A percentile compares a stretch with the other conserved stretches of the same genome.
These are phyloP conservation scores for Acidomyces sp. DNA, from an alignment of 495 filamentous ascomycete species.

Conservation along the genomic window DNA sequence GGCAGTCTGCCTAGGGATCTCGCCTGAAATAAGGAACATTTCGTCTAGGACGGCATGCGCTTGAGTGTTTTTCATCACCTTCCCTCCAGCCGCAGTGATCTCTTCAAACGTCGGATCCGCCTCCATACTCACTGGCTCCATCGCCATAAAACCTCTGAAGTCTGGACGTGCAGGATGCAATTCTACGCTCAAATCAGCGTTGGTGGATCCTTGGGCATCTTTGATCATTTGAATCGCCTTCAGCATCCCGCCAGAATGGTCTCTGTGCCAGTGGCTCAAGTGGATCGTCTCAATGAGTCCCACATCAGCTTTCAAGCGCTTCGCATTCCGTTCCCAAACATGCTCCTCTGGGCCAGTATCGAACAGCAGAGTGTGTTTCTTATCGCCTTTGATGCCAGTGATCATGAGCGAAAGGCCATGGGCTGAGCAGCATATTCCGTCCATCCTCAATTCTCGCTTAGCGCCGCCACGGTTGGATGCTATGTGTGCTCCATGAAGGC, in stretches of 20 bases:
- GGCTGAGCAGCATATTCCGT: conserved; percentile 46
- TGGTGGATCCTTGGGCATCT: conserved; percentile 20
- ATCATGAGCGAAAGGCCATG: conserved; percentile 47
- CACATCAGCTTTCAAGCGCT: conserved; percentile 36
- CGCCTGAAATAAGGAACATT: conserved; percentile 45
- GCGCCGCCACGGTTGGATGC: conserved; percentile 27
- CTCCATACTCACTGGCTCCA: conserved; percentile 35
- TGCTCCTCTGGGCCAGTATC: conserved; percentile 47
- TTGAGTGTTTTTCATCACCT: conserved; percentile 33
- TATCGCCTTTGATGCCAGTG: conserved; percentile 40
- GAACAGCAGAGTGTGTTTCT: conserved; percentile 43
- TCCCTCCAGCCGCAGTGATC: conserved; percentile 36
- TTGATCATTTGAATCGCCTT: conserved; percentile 38
- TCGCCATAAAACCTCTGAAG: conserved; percentile 39
- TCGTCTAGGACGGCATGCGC: conserved; percentile 41
- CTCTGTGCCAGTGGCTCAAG: conserved; percentile 49
- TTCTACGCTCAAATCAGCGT: conserved; percentile 32
- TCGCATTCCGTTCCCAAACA: conserved; percentile 43
- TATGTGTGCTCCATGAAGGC: conserved; percentile 30
- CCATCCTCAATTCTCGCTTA: conserved; percentile 38
- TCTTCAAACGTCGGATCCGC: conserved; percentile 46
- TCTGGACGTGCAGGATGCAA: conserved; percentile 44
- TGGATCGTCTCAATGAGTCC: conserved; percentile 28
- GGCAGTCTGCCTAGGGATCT: conserved; percentile 40
- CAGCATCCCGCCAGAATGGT: conserved; percentile 45